Evolutionary conservation across 805 yeast genomes (phyloP).

Genomic region (Wickerhamiella parazyma): DNA sequence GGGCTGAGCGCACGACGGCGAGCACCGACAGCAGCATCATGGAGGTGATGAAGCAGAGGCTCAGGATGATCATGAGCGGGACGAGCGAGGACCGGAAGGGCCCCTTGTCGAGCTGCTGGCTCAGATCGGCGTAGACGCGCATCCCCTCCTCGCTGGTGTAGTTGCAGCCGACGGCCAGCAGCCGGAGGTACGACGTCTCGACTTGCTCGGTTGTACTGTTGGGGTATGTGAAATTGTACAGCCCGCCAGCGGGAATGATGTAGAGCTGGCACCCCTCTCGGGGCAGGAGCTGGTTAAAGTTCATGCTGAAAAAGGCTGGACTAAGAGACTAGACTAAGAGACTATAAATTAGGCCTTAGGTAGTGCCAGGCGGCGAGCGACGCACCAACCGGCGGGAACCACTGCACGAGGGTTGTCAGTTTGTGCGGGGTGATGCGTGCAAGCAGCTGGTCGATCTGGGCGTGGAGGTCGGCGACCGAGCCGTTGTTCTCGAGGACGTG

Average conservation of each 20-base stretch:
- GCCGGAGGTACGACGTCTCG: neutral
- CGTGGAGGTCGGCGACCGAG: constrained; percentile 32
- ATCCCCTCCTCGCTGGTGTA: neutral
- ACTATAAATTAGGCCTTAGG: neutral
- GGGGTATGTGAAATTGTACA: neutral
- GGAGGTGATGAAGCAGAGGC: neutral
- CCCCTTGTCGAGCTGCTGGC: neutral
- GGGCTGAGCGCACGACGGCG: neutral
- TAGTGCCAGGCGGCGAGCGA: constrained; percentile 5
- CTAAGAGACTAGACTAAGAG: neutral
- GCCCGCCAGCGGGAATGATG: constrained; percentile 1
- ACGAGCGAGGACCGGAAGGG: constrained; percentile 4
- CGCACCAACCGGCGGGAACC: constrained; percentile 27
- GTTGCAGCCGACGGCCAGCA: constrained; percentile 3
- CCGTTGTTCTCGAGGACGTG: constrained; percentile 50
- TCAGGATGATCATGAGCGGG: constrained; percentile 5
- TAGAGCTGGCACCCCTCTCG: constrained; percentile 2
- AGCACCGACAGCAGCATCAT: neutral
- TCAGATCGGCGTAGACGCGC: neutral
- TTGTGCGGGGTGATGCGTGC: constrained; percentile 28
- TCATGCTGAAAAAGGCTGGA: too few species aligned
- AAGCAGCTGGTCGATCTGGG: constrained; percentile 32
- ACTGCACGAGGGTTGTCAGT: constrained; percentile 20
- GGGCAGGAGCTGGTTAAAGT: neutral
- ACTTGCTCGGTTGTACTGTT: neutral